These are phyloP conservation scores for Hypoxylon rubiginosum DNA, from an alignment of 2,329 filamentous ascomycete species.

Conservation along the genomic window DNA sequence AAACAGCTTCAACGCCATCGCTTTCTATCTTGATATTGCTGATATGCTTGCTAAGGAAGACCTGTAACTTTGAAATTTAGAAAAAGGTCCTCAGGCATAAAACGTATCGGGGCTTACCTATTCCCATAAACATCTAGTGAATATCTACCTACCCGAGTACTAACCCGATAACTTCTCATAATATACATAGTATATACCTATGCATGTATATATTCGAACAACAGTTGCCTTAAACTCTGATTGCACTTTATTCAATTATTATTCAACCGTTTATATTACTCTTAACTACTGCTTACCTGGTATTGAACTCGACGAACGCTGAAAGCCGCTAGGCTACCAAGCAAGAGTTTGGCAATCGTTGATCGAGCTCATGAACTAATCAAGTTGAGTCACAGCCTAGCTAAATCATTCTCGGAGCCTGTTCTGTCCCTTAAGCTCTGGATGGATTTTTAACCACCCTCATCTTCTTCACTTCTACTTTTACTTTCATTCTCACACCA, in stretches of 20 bases:
- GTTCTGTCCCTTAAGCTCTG: no score
- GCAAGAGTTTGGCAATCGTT: no score
- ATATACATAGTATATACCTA: not conserved
- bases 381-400: no score
- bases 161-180: not conserved
- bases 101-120: not conserved
- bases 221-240: not conserved
- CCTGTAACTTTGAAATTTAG: slow-evolving; percentile 44
- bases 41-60: slow-evolving; percentile 81
- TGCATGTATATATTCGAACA: not conserved
- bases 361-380: no score
- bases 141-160: not conserved
- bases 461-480: no score
- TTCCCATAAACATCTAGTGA: no score
- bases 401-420: no score
- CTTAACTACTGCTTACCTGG: no score
- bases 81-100: not conserved
- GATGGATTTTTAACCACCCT: no score
- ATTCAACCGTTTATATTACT: not conserved
- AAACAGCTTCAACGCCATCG: slow-evolving; percentile 73
- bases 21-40: slow-evolving; percentile 75
- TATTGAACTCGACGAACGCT: no score
- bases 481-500: no score
- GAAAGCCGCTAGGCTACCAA: no score
- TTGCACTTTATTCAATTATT: not conserved